Evolutionary conservation across 2,329 filamentous ascomycete species (phyloP), one percentile per base, ranked within the genome.

Genomic region (Emergomyces orientalis): DNA sequence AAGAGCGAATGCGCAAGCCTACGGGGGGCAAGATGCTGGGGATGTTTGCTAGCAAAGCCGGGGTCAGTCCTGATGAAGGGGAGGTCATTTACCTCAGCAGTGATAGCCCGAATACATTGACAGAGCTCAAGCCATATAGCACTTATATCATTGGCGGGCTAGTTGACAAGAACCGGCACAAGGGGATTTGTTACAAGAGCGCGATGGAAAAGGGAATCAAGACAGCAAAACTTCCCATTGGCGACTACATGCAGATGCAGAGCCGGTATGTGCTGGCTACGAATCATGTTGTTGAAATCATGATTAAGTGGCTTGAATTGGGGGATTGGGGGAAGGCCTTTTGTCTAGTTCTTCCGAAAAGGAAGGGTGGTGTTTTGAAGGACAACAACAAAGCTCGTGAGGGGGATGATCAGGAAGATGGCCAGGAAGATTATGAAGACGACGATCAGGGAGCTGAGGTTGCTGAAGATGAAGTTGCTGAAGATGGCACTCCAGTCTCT

Each of bases 281-380:
- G 8, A 99, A 97, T 72, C 94, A 99, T 71, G 94, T 99, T 1
- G 85, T 94, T 56, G 93, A 97, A 76, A 97, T 99, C 66, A 96
- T 99, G 90, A 78, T 96, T 55, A 87, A 86, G 67, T 99, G 92
- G 91, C 76, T 99, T 62, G 91, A 97, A 75, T 85, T 85, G 58
- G 90, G 89, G 1, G 89, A 97, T 73, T 99, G 94, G 94, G 92
- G 88, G 1, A 81, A 89, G 71, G 92, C 94, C 0, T 99, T 99
- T 73, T 78, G 92, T 76, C 82, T 85, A 59, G 91, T 95, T 3
- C 92, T 99, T 68, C 94, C 94, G 0, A 91, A 91, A 76, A 81
- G 94, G 65, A 99, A 99, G 75, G 67, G 67, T 1, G 67, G 58
- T 11, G 59, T 59, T 25, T 45, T 68, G 27, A 68, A 62, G 55